A percentile compares a stretch with the other conserved stretches of the same genome.
These are phyloP conservation scores for Suillus subluteus DNA, from an alignment of 768 basidiomycete species.

Conservation along the genomic window DNA sequence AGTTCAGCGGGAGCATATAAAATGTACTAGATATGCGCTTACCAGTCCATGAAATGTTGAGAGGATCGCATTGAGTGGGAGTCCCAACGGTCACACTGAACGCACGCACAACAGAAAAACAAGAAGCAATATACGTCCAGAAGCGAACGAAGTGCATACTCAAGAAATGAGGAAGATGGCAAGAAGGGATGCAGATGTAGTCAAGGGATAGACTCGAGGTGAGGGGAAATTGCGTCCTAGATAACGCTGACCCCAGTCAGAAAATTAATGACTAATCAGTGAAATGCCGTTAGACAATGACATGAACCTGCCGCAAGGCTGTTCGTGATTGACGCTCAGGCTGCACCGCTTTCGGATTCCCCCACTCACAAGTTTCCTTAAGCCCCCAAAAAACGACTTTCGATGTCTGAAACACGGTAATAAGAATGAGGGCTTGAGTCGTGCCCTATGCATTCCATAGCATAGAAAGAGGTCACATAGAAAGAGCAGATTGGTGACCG, in stretches of 20 bases:
- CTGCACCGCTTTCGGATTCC: background rate
- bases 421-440: background rate
- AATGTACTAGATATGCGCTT: constrained; percentile 17
- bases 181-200: background rate
- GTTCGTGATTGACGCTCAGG: background rate
- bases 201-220: background rate
- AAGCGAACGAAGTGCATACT: constrained; percentile 30
- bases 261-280: background rate
- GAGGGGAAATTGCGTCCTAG: too few relatives aligned
- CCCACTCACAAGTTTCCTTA: background rate
- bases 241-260: background rate
- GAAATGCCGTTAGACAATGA: background rate
- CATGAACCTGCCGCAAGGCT: background rate
- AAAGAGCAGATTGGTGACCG: background rate
- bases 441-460: background rate
- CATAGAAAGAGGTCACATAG: background rate
- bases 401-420: background rate
- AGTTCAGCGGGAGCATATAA: background rate
- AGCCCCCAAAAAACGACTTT: background rate
- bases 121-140: constrained; percentile 25
- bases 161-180: constrained; percentile 18
- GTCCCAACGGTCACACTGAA: constrained; percentile 54
- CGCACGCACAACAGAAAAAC: constrained; percentile 24
- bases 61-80: constrained; percentile 63
- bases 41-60: constrained; percentile 68